phyloP scores from a whole-genome alignment of 2,329 filamentous ascomycete species.

The Alternaria triticina region DNA sequence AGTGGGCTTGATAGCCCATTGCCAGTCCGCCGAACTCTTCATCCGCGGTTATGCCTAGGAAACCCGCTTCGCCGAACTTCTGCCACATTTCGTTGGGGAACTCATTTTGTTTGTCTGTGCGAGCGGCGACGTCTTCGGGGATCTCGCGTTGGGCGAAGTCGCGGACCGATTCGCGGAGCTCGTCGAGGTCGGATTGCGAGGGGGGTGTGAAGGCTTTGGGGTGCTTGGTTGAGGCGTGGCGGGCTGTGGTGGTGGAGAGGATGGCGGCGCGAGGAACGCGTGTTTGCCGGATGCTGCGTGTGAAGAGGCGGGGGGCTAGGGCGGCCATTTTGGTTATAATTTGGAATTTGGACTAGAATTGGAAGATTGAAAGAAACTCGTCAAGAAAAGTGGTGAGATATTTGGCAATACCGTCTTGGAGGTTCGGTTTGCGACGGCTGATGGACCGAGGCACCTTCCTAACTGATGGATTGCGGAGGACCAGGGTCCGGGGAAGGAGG shows the following conservation, averaged over 20 bases:
- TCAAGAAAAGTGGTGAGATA: slow-evolving; percentile 7
- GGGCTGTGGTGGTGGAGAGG: slow-evolving; percentile 25
- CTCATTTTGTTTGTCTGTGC: slow-evolving; percentile 83
- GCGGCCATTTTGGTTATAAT: slow-evolving; percentile 39
- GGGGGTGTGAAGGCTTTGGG: slow-evolving; percentile 72
- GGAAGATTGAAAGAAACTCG: background rate
- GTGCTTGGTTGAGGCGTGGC: slow-evolving; percentile 71
- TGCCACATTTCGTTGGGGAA: slow-evolving; percentile 93
- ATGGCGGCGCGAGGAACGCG: slow-evolving; percentile 17
- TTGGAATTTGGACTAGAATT: background rate
- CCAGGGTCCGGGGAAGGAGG: slow-evolving; percentile 25
- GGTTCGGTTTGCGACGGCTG: slow-evolving; percentile 33
- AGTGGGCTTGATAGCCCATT: slow-evolving; percentile 97
- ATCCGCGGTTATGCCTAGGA: slow-evolving; percentile 91
- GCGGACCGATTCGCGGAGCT: slow-evolving; percentile 82
- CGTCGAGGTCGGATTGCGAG: slow-evolving; percentile 73
- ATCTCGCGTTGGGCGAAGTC: slow-evolving; percentile 91
- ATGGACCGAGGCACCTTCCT: slow-evolving; percentile 29
- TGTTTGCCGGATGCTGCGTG: slow-evolving; percentile 48
- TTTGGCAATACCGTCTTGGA: slow-evolving; percentile 4
- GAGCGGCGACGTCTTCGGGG: slow-evolving; percentile 77
- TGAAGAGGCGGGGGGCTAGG: slow-evolving; percentile 43
- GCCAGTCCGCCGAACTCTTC: slow-evolving; percentile 88
- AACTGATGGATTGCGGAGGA: slow-evolving; percentile 16
- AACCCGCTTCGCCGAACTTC: slow-evolving; percentile 88